Conservation (phyloP, 768 basidiomycete species). For the Nidularia pulvinata region DNA sequence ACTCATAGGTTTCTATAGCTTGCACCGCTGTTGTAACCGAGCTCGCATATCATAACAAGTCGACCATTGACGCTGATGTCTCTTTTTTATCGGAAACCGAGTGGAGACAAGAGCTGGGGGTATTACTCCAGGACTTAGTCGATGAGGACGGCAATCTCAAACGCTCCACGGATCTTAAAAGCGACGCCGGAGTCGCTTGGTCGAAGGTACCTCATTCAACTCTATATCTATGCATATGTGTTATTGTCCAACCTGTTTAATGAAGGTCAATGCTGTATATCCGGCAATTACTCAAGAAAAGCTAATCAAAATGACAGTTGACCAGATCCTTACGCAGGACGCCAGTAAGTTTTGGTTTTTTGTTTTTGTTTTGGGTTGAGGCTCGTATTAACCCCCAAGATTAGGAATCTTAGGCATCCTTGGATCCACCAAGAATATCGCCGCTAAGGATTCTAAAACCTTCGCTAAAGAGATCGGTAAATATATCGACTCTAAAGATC, state of each 20-base stretch:
- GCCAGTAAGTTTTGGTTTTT: slow-evolving; percentile 27
- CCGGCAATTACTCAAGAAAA: slow-evolving; percentile 47
- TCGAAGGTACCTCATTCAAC: slow-evolving; percentile 37
- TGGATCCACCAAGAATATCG: slow-evolving; percentile 53
- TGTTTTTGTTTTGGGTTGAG: not conserved
- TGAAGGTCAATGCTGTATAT: slow-evolving; percentile 62
- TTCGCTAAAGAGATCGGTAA: slow-evolving; percentile 58
- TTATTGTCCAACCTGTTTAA: not conserved
- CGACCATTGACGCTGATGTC: slow-evolving; percentile 57
- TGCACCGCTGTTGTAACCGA: slow-evolving; percentile 71
- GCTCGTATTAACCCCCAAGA: slow-evolving; percentile 1
- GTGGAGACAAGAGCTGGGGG: slow-evolving; percentile 55
- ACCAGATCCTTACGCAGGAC: slow-evolving; percentile 50
- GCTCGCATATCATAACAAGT: slow-evolving; percentile 52
- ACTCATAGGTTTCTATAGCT: slow-evolving; percentile 27
- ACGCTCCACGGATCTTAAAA: slow-evolving; percentile 51
- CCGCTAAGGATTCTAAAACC: slow-evolving; percentile 44
- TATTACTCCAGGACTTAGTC: slow-evolving; percentile 57
- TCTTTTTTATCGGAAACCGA: slow-evolving; percentile 55
- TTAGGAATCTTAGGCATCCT: slow-evolving; percentile 44
- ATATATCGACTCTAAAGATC: slow-evolving; percentile 68
- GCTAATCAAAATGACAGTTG: slow-evolving; percentile 44
- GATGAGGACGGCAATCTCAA: slow-evolving; percentile 59
- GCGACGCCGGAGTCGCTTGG: slow-evolving; percentile 64
- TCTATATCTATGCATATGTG: not conserved